Base-by-base conservation (phyloP, 805 yeast genomes). In the Ogataea thermomethanolica region DNA sequence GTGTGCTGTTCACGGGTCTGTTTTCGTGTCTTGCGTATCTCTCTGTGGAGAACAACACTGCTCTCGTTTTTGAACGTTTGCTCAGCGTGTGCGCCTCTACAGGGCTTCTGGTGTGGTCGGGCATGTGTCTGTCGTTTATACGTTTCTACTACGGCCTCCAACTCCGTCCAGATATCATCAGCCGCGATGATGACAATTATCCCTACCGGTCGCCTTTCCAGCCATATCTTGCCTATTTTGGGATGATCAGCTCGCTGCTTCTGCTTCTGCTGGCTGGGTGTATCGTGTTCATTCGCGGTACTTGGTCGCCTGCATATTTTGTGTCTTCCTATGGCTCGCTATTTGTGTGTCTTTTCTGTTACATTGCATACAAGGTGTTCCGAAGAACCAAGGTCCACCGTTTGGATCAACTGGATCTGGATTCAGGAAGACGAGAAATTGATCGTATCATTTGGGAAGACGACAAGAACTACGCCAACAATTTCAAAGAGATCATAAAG, bases 371-470 rank as follows among this genome's bases (percentile, higher is more conserved):
- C 61, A 80, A 79, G 53, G 29, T 78, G 0, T 54, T 79, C 11
- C 73, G 78, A 43, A 77, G 86, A 8, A 79, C 90, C 1, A 73
- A 78, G 47, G 65, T 81, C 8, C 84, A 79, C 37, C 72, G 85
- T 35, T 63, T 85, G 33, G 90, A 84, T 50, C 81, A 84, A 33
- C 58, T 87, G 44, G 95, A 88, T 59, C 73, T 84, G 56, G 95
- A 88, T 59, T 74, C 87, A 0, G 95, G 95, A 2, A 68, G 95
- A 52, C 71, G 93, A 36, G 95, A 87, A 57, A 78, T 81, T 64
- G 96, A 88, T 61, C 67, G 88, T 35, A 76, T 76, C 47, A 77
- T 80, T 15, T 86, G 95, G 95, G 87, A 81, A 49, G 93, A 86
- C 43, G 86, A 84, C 37, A 67, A 48, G 39, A 52, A 58, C 28